Evolutionary conservation across 768 basidiomycete species (phyloP).

Genomic region (Russula earlei): DNA sequence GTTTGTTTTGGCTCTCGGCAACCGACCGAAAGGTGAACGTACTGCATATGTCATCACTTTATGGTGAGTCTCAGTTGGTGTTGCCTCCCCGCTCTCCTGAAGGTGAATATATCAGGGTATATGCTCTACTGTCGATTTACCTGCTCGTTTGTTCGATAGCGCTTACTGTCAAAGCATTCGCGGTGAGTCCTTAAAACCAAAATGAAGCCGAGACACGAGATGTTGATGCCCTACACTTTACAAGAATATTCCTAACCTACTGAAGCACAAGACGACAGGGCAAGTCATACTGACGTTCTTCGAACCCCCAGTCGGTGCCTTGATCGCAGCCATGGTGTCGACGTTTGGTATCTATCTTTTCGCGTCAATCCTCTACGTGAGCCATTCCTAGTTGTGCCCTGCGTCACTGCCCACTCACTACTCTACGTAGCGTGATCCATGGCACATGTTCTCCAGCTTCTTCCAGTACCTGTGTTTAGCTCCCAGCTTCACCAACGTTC

Average conservation of each 20-base stretch:
- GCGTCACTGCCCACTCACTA: slow-evolving; percentile 5
- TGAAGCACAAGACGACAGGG: slow-evolving; percentile 39
- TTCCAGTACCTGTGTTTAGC: slow-evolving; percentile 85
- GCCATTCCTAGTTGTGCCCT: slow-evolving; percentile 24
- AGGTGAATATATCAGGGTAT: slow-evolving; percentile 47
- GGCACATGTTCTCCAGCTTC: slow-evolving; percentile 97
- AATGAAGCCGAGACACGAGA: neutral
- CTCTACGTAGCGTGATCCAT: slow-evolving; percentile 73
- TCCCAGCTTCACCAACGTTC: slow-evolving; percentile 87
- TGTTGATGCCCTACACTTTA: neutral
- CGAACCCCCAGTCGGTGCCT: slow-evolving; percentile 62
- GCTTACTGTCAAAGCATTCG: slow-evolving; percentile 73
- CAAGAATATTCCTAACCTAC: slow-evolving; percentile 43
- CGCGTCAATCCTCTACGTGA: slow-evolving; percentile 77
- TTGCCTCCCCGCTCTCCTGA: neutral
- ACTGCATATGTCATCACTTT: slow-evolving; percentile 60
- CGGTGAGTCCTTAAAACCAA: slow-evolving; percentile 33
- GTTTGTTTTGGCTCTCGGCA: slow-evolving; percentile 68
- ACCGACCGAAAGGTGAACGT: slow-evolving; percentile 84
- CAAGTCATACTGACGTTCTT: slow-evolving; percentile 56
- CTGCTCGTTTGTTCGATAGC: slow-evolving; percentile 81
- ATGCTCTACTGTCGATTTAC: slow-evolving; percentile 74
- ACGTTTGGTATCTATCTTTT: slow-evolving; percentile 86
- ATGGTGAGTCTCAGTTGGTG: slow-evolving; percentile 37
- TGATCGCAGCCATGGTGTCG: slow-evolving; percentile 81